Percentiles rank a stretch among this genome's conserved stretches.
Evolutionary conservation across 1,139 yeast genomes (phyloP).

Genomic region (Arxiozyma telluris): DNA sequence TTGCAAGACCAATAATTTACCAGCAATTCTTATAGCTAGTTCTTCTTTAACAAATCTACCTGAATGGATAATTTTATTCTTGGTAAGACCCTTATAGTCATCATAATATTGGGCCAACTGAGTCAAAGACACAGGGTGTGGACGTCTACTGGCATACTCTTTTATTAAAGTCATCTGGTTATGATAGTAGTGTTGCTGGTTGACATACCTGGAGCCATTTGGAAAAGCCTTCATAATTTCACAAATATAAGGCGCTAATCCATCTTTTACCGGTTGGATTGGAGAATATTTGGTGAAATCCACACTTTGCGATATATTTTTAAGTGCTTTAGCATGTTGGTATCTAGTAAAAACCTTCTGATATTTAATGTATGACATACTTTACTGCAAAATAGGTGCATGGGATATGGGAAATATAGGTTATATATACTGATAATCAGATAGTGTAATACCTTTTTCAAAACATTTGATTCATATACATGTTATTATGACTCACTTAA

Average conservation of each 20-base stretch:
- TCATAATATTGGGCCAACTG: conserved; percentile 88
- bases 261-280: conserved; percentile 25
- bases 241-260: conserved; percentile 26
- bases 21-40: conserved; percentile 73
- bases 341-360: conserved; percentile 3
- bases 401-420: no score
- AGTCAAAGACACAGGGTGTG: conserved; percentile 80
- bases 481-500: background rate
- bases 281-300: conserved; percentile 30
- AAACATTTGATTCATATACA: no score
- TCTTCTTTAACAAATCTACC: conserved; percentile 86
- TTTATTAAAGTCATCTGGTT: conserved; percentile 53
- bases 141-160: conserved; percentile 55
- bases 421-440: background rate
- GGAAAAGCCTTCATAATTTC: conserved; percentile 28
- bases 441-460: background rate
- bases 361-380: background rate
- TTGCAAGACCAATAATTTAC: conserved; percentile 72
- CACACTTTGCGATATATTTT: conserved; percentile 24
- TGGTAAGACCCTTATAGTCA: conserved; percentile 45
- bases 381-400: no score
- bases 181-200: conserved; percentile 73
- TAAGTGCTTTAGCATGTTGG: conserved; percentile 13
- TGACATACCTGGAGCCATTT: conserved; percentile 32
- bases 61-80: conserved; percentile 65